Base-by-base conservation (phyloP, 768 basidiomycete species). In the Pisolithus orientalis region DNA sequence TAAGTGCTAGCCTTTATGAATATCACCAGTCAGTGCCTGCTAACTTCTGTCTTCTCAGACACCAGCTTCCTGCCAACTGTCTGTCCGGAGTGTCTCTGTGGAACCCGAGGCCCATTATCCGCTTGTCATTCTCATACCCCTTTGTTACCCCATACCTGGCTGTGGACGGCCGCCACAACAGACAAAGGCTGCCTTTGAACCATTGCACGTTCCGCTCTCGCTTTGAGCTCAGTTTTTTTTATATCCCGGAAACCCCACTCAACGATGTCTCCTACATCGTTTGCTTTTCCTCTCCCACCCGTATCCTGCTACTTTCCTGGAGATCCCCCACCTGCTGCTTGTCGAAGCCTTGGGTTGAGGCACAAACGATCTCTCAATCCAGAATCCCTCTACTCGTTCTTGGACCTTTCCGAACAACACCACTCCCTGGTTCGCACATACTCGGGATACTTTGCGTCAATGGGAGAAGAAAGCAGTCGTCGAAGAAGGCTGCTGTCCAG, bases 381-480 rank as follows among this genome's bases (percentile, higher is more conserved):
- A 27, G 56, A 58, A 39, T 21, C 43, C 32, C 27, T 50, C 13
- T 45, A 29, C 8, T 31, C 56, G 2, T 27, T 31, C 38, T 25
- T 47, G 42, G 47, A 53, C 39, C 39, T 28, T 42, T 44, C 6
- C 34, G 48, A 16, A 29, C 69, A 63, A 8, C 53, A 57, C 3
- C 48, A 24, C 40, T 66, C 68, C 17, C 7, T 62, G 6, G 38
- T 43, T 39, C 65, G 68, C 21, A 28, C 63, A 8, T 67, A 69
- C 51, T 70, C 65, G 3, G 65, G 61, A 10, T 70, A 63, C 60
- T 65, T 63, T 9, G 58, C 55, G 54, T 39, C 37, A 0, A 65
- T 69, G 65, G 59, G 55, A 10, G 61, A 59, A 48, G 59, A 58
- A 6, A 55, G 57, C 6, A 16, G 29, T 16, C 32, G 51, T 43